These are phyloP conservation scores for Aspergillus pseudonomiae DNA, from an alignment of 2,329 filamentous ascomycete genomes.

Conservation along the genomic window DNA sequence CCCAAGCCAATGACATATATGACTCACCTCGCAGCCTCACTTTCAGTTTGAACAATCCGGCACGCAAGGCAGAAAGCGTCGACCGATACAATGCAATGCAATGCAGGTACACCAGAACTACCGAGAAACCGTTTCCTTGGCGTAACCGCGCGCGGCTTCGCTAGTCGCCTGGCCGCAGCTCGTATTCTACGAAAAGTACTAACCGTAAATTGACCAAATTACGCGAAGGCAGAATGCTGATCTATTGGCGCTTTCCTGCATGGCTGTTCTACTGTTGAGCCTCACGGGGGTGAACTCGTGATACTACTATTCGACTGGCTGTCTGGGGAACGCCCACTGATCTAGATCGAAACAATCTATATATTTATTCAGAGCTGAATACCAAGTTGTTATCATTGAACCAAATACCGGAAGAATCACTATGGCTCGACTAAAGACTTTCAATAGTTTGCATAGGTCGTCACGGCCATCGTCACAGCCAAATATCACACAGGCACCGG, in stretches of 20 bases:
- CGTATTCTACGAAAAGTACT: neutral
- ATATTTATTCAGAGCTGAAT: neutral
- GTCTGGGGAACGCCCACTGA: neutral
- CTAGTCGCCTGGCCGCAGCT: neutral
- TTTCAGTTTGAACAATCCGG: neutral
- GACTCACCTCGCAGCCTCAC: neutral
- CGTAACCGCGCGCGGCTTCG: neutral
- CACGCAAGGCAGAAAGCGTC: neutral
- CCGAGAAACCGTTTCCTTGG: neutral
- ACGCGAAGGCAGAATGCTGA: conserved; percentile 3
- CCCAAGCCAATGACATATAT: neutral
- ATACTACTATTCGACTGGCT: neutral
- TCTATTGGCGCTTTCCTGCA: neutral
- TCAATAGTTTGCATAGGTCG: neutral
- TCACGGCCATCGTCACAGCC: neutral
- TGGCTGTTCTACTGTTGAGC: neutral
- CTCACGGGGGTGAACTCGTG: neutral
- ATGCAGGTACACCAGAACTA: neutral
- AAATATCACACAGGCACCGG: conserved; percentile 1
- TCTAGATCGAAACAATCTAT: neutral
- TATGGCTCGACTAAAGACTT: neutral
- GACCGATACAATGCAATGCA: neutral
- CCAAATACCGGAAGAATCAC: neutral
- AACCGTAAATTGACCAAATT: neutral
- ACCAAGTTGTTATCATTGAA: too few species aligned